A percentile compares a stretch with the other conserved stretches of the same genome.
Evolutionary conservation across 192 early-diverging fungal genomes (phyloP).

Genomic region (Spizellomyces punctatus): DNA sequence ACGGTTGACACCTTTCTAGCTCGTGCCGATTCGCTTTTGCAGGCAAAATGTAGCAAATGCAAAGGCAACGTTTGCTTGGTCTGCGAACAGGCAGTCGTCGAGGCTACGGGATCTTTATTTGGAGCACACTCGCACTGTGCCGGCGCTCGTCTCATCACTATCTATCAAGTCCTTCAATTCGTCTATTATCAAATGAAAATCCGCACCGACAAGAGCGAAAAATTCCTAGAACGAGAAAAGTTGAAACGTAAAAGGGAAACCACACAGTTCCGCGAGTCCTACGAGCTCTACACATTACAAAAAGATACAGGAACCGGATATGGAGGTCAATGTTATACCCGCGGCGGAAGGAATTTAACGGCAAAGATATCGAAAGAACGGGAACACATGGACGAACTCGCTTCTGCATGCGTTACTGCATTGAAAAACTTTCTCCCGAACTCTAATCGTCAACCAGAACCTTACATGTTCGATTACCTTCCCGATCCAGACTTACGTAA

Average conservation of each 20-base stretch:
- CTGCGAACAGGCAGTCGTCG: neutral
- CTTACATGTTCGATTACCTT: slow-evolving; percentile 6
- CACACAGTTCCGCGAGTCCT: neutral
- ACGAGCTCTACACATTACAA: neutral
- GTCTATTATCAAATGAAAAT: neutral
- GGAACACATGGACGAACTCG: neutral
- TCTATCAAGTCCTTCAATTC: neutral
- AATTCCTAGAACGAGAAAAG: neutral
- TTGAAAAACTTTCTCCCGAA: slow-evolving; percentile 2
- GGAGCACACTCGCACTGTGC: neutral
- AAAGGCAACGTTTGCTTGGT: neutral
- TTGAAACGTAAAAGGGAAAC: neutral
- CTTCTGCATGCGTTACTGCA: neutral
- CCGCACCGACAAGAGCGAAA: neutral
- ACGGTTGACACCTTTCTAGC: neutral
- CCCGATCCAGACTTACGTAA: neutral
- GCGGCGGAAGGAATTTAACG: neutral
- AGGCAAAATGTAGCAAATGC: neutral
- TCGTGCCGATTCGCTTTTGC: neutral
- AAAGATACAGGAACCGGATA: neutral
- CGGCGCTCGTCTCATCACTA: neutral
- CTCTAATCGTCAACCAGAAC: slow-evolving; percentile 8
- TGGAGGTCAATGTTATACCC: neutral
- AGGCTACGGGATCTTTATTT: neutral
- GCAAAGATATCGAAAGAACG: neutral